Conservation (phyloP, 306 rosid genomes). For the Lagenaria siceraria region DNA sequence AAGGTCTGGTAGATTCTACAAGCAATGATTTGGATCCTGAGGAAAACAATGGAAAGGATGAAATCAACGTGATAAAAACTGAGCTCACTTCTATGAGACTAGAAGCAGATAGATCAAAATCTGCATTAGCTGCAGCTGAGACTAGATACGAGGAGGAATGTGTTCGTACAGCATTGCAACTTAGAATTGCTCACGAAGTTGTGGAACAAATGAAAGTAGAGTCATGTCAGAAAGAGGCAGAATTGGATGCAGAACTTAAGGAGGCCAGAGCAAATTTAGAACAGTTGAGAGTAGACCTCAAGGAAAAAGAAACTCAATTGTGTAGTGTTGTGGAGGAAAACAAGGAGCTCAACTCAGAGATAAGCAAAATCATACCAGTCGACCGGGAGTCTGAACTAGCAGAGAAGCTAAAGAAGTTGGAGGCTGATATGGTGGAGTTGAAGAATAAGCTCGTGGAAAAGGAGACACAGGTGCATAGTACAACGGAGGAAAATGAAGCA, state of each 20-base stretch:
- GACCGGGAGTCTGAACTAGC: constrained; percentile 30
- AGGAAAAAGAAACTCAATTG: constrained; percentile 46
- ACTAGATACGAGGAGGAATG: constrained; percentile 70
- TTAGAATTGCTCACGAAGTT: constrained; percentile 59
- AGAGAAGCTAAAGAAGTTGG: constrained; percentile 31
- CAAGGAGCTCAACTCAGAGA: constrained; percentile 17
- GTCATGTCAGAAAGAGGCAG: constrained; percentile 37
- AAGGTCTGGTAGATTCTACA: constrained; percentile 21
- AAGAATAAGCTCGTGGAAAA: constrained; percentile 41
- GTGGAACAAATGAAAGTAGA: constrained; percentile 51
- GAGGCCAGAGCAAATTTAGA: constrained; percentile 33
- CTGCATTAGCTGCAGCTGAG: constrained; percentile 77
- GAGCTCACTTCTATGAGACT: constrained; percentile 41
- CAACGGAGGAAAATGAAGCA: constrained; percentile 39
- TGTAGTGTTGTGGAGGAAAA: constrained; percentile 35
- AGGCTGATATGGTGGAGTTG: constrained; percentile 40
- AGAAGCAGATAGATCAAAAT: constrained; percentile 48
- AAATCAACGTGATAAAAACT: constrained; percentile 30
- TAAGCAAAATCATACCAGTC: constrained; percentile 12
- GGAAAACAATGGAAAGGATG: constrained; percentile 33
- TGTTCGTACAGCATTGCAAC: constrained; percentile 70
- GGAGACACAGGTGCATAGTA: constrained; percentile 46
- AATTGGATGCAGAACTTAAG: constrained; percentile 37
- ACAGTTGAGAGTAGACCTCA: constrained; percentile 38
- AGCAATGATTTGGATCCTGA: constrained; percentile 8